Evolutionary conservation across 2,329 filamentous ascomycete genomes (phyloP).

Genomic region (Alternaria conjuncta): DNA sequence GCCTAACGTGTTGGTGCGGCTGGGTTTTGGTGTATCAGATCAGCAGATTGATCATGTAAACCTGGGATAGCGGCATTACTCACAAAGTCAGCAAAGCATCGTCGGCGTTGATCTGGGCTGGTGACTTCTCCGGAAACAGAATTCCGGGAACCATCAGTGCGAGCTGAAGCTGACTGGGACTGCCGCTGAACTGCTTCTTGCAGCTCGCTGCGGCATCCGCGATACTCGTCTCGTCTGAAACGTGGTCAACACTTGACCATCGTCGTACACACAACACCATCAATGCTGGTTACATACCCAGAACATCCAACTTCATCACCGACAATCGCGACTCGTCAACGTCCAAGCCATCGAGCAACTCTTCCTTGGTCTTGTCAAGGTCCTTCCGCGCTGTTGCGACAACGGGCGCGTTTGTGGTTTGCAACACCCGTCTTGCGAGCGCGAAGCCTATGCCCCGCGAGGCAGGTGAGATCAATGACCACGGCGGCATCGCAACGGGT

Average conservation of each 20-base stretch:
- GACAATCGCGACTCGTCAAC: slow-evolving; percentile 57
- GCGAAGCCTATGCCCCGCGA: slow-evolving; percentile 70
- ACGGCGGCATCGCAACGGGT: slow-evolving; percentile 50
- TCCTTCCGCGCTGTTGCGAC: slow-evolving; percentile 66
- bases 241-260: not conserved
- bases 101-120: slow-evolving; percentile 66
- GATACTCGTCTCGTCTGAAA: slow-evolving; percentile 68
- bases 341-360: slow-evolving; percentile 59
- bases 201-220: slow-evolving; percentile 62
- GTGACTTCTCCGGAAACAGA: slow-evolving; percentile 75
- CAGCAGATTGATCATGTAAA: not conserved
- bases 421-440: slow-evolving; percentile 64
- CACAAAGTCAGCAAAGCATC: slow-evolving; percentile 69
- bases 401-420: slow-evolving; percentile 63
- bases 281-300: slow-evolving; percentile 52
- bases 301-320: slow-evolving; percentile 63
- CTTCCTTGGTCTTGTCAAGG: slow-evolving; percentile 55
- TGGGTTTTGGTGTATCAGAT: not conserved
- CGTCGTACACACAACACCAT: not conserved
- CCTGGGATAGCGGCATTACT: not conserved
- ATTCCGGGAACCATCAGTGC: slow-evolving; percentile 74
- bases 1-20: slow-evolving; percentile 72
- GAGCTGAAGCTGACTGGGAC: slow-evolving; percentile 66
- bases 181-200: slow-evolving; percentile 58
- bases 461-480: slow-evolving; percentile 63